Evolutionary conservation across 805 yeast species (phyloP), one percentile per base, ranked within the genome.

Genomic region (Starmerella ratchasimensis): DNA sequence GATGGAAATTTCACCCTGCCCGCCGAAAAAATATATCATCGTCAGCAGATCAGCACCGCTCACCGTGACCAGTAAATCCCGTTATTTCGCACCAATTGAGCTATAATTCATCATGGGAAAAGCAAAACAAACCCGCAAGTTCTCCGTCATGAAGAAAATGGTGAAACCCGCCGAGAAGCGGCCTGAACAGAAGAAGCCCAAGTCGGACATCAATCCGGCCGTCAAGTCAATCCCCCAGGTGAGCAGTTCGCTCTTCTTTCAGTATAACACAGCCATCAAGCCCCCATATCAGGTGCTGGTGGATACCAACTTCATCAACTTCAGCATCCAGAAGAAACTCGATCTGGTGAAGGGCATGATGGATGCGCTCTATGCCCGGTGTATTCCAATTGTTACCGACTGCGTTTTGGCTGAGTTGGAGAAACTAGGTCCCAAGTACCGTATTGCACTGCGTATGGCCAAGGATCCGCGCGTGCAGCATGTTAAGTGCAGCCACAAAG

Each of bases 341-440:
- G 98, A 90, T 57, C 65, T 90, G 8, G 86, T 83, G n/a, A 71
- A 84, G 51, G 98, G 96, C 10, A 79, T 90, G 79, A 88, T 90
- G 97, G 97, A 88, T 58, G 71, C 93, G 41, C 63, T 88, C 28
- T 78, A 78, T 55, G 98, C 98, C 31, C 83, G 90, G 56, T 84
- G 96, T 65, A 82, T 88, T 33, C 97, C 97, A 10, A 72, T 86
- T 35, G 77, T 90, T 31, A 90, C 98, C 3, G 98, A 90, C 59
- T 90, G 98, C 64, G 98, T 90, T 17, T 73, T 90, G 78, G 98
- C 98, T 0, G 98, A 90, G 65, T 67, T 90, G 59, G 98, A 90
- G 53, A 90, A 90, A 57, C 65, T 90, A 41, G 98, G 98, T 0
- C 94, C 94, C 21, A 82, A 78, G 56, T 90, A 80, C 59, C 70